phyloP scores from a whole-genome alignment of 148 eudicot species.

The Arctostaphylos glauca region DNA sequence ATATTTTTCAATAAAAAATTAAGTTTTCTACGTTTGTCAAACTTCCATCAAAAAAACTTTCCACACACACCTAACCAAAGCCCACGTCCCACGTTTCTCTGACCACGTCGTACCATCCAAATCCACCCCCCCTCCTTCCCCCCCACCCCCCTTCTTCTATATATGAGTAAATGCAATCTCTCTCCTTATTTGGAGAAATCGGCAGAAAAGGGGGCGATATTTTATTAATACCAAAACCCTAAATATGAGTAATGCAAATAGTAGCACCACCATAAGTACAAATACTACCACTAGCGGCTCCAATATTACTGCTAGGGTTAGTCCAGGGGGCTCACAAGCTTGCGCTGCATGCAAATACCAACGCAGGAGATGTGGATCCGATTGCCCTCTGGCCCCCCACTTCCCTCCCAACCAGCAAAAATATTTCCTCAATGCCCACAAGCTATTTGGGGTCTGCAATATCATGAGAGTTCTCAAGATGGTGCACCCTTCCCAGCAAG shows the following conservation, averaged over 20 bases:
- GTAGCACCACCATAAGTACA: neutral
- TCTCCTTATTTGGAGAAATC: neutral
- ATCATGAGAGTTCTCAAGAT: conserved; percentile 36
- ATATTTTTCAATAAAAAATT: too few relatives aligned
- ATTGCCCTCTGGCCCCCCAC: conserved; percentile 36
- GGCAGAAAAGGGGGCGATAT: neutral
- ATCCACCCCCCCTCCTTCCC: neutral
- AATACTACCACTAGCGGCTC: neutral
- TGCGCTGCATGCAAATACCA: conserved; percentile 48
- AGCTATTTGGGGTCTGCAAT: conserved; percentile 55
- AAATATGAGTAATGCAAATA: neutral
- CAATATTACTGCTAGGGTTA: neutral
- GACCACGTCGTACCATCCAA: neutral
- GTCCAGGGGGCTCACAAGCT: conserved; percentile 21
- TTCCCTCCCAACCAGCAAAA: conserved; percentile 29
- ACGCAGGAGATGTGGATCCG: conserved; percentile 29
- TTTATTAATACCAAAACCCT: neutral
- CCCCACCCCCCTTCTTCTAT: too few relatives aligned
- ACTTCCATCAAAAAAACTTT: neutral
- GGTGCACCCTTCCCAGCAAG: conserved; percentile 26
- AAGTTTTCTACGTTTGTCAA: too few relatives aligned
- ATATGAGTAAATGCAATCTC: neutral
- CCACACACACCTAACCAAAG: neutral
- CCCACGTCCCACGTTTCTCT: conserved; percentile 2
- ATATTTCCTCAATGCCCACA: conserved; percentile 30